These are phyloP conservation scores for Pythium volutum DNA, from an alignment of 352 stramenopile genomes.

Conservation along the genomic window DNA sequence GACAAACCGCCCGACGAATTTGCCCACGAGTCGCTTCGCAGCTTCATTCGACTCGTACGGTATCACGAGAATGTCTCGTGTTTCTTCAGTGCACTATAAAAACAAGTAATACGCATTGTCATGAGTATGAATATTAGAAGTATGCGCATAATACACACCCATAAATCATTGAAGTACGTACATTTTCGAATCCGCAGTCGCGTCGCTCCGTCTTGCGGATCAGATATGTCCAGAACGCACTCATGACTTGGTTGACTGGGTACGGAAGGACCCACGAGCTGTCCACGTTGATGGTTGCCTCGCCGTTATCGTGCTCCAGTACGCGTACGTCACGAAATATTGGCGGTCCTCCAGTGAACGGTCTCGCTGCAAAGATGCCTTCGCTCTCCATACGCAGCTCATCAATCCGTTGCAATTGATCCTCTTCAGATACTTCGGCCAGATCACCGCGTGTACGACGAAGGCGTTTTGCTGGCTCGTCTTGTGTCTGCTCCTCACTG, in stretches of 20 bases:
- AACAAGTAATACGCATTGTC: neutral
- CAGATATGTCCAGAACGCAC: conserved; percentile 12
- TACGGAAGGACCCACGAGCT: conserved; percentile 21
- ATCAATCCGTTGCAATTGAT: conserved; percentile 6
- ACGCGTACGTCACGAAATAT: conserved; percentile 16
- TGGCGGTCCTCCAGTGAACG: conserved; percentile 5
- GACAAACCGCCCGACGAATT: conserved; percentile 10
- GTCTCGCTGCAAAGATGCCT: neutral
- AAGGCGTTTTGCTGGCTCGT: neutral
- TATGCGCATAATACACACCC: no score
- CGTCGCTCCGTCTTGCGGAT: neutral
- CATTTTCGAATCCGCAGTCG: neutral
- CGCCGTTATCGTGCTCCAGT: conserved; percentile 16
- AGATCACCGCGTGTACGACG: neutral
- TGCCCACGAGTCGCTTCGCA: conserved; percentile 8
- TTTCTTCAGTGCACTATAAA: neutral
- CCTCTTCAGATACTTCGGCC: neutral
- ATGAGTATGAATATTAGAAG: no score
- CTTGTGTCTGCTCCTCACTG: neutral
- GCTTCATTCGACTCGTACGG: conserved; percentile 12
- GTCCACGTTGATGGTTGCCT: conserved; percentile 19
- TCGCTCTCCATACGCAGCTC: conserved; percentile 10
- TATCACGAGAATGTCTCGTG: neutral
- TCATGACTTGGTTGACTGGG: conserved; percentile 6
- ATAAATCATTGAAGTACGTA: neutral